phyloP scores from a whole-genome alignment of 768 basidiomycete species.

The Rhizopogon vesiculosus region DNA sequence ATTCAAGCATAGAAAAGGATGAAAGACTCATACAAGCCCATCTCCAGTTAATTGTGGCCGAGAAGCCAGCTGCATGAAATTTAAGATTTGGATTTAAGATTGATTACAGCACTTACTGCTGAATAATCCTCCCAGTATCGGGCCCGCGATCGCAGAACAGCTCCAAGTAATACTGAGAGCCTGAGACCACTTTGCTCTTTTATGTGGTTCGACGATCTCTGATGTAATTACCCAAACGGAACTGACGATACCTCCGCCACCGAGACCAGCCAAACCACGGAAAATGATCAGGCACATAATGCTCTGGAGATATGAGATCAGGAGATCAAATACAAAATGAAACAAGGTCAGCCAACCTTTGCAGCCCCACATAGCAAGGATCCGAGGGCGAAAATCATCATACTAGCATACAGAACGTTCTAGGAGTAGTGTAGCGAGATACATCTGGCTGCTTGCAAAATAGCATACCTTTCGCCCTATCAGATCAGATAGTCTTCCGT shows the following conservation, averaged over 20 bases:
- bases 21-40: conserved; percentile 68
- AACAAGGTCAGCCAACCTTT: conserved; percentile 37
- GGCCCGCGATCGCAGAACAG: conserved; percentile 80
- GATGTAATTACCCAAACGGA: conserved; percentile 85
- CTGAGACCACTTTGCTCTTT: conserved; percentile 80
- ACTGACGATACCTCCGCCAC: conserved; percentile 85
- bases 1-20: conserved; percentile 4
- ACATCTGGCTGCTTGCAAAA: conserved; percentile 4
- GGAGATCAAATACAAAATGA: conserved; percentile 9
- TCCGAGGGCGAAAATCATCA: conserved; percentile 69
- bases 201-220: conserved; percentile 69
- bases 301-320: conserved; percentile 21
- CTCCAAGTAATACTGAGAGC: conserved; percentile 84
- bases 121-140: conserved; percentile 78
- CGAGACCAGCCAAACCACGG: conserved; percentile 65
- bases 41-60: conserved; percentile 56
- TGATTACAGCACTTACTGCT: conserved; percentile 47
- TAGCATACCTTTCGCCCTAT: conserved; percentile 67
- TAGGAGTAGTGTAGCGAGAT: conserved; percentile 21
- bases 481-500: conserved; percentile 76
- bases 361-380: conserved; percentile 79
- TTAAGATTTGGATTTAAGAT: conserved; percentile 12
- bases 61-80: conserved; percentile 24
- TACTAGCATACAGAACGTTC: conserved; percentile 69
- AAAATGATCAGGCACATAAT: conserved; percentile 64